Evolutionary conservation across 2,329 filamentous ascomycete genomes (phyloP).

Genomic region (Phaeosphaeria sp.): DNA sequence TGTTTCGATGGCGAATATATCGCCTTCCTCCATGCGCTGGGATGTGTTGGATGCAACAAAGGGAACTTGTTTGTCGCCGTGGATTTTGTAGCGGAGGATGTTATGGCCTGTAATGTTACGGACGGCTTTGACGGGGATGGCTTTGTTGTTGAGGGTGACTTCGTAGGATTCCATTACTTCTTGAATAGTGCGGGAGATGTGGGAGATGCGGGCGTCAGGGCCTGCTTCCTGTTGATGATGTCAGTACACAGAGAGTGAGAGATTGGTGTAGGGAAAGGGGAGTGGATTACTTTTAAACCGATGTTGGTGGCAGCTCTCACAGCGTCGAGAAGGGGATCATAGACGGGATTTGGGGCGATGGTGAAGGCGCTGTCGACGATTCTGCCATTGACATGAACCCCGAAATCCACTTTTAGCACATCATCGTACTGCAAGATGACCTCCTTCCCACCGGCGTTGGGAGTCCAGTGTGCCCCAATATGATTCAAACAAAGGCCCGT

Average conservation of each 20-base stretch:
- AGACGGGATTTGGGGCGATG: conserved; percentile 69
- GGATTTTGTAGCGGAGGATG: conserved; percentile 87
- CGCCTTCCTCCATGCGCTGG: conserved; percentile 97
- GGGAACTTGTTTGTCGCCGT: conserved; percentile 89
- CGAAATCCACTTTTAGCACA: conserved; percentile 77
- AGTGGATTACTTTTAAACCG: conserved; percentile 66
- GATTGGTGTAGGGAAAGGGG: not conserved
- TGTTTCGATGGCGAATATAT: conserved; percentile 93
- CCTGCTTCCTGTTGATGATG: conserved; percentile 70
- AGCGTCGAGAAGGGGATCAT: conserved; percentile 69
- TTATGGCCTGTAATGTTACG: conserved; percentile 90
- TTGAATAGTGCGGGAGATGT: conserved; percentile 84
- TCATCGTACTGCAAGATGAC: conserved; percentile 72
- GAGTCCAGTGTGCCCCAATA: conserved; percentile 83
- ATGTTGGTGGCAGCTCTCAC: conserved; percentile 73
- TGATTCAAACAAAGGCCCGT: conserved; percentile 83
- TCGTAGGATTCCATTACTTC: conserved; percentile 94
- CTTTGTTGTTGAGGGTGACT: conserved; percentile 77
- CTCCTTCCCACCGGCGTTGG: conserved; percentile 85
- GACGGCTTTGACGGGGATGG: conserved; percentile 80
- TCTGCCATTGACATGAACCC: conserved; percentile 72
- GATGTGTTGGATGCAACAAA: conserved; percentile 85
- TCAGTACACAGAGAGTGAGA: not conserved
- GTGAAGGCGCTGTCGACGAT: conserved; percentile 78
- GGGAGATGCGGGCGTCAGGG: conserved; percentile 85